Evolutionary conservation across 495 filamentous ascomycete genomes (phyloP), one percentile per base, ranked within the genome.

Genomic region (Podospora tetraspora): DNA sequence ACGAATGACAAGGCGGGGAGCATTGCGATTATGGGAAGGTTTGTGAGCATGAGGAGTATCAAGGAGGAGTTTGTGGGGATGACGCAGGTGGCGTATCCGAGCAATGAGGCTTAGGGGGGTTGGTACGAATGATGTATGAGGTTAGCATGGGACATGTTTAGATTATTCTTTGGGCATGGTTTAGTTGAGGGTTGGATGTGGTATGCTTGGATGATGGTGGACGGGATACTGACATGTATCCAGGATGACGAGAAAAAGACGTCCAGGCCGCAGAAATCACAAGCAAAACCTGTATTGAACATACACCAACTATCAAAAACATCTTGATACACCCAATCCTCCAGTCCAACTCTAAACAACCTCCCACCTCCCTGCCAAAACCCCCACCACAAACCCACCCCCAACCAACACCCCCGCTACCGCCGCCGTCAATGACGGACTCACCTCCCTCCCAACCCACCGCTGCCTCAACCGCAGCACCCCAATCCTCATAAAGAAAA

Each of bases 1-100:
- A 97, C 93, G 59, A 95, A 95, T 72, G 93, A 97, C 79, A 97
- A 97, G 85, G 92, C 92, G 10, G 93, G 93, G 19, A 93, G 90
- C 75, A 83, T 84, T 68, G 90, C 88, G 75, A 77, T 97, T 63
- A 75, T 97, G 70, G 85, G 84, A 30, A 83, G 93, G 61, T 97
- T 96, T 75, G 91, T 95, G 23, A 93, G 90, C 79, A 80, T 89
- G 79, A 84, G 93, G 70, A 91, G 91, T 57, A 89, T 97, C 73
- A 97, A 96, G 86, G 93, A 97, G 86, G 92, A 96, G 83, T 96
- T 93, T 70, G 78, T 84, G 68, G 83, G 87, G 1, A 89, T 86
- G 34, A 82, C 83, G 63, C 84, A 83, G 76, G 93, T 97, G 64
- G 79, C 72, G 59, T 97, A 97, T 79, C 91, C 91, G 24, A 94